Evolutionary conservation across 192 early-diverging fungal genomes (phyloP).

Genomic region (Gigaspora rosea): DNA sequence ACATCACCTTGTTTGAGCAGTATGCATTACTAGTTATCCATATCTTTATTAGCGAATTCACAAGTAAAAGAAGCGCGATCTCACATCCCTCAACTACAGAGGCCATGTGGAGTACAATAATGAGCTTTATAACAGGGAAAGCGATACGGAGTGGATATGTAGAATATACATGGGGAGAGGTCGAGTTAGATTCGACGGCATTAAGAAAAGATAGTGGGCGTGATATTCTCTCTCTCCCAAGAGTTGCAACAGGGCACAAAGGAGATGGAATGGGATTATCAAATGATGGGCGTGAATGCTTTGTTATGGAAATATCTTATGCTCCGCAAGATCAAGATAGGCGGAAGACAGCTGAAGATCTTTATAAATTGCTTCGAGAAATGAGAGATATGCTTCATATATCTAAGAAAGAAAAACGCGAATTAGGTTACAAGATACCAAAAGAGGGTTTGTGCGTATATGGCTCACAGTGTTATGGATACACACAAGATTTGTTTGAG

Average conservation of each 20-base stretch:
- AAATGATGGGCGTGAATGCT: constrained; percentile 12
- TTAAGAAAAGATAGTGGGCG: not conserved
- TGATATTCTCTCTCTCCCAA: constrained; percentile 4
- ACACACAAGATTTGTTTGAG: constrained; percentile 1
- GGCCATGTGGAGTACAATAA: constrained; percentile 21
- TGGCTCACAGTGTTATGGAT: constrained; percentile 6
- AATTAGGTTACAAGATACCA: constrained; percentile 23
- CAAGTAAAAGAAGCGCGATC: constrained; percentile 4
- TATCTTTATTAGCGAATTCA: constrained; percentile 12
- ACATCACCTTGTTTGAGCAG: constrained; percentile 1
- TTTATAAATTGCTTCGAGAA: constrained; percentile 26
- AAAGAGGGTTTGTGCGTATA: constrained; percentile 21
- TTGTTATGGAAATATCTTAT: constrained; percentile 18
- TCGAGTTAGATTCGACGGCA: constrained; percentile 18
- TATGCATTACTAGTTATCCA: not conserved
- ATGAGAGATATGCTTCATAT: constrained; percentile 17
- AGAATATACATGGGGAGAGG: constrained; percentile 18
- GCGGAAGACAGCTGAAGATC: constrained; percentile 12
- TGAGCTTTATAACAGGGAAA: not conserved
- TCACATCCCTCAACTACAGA: not conserved
- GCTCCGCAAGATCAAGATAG: constrained; percentile 12
- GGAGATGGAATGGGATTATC: constrained; percentile 4
- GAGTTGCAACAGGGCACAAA: constrained; percentile 9
- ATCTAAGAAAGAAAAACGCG: constrained; percentile 3
- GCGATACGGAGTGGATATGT: not conserved